Evolutionary conservation across 257 asterid species (phyloP).

Genomic region (Solanum appendiculatum): DNA sequence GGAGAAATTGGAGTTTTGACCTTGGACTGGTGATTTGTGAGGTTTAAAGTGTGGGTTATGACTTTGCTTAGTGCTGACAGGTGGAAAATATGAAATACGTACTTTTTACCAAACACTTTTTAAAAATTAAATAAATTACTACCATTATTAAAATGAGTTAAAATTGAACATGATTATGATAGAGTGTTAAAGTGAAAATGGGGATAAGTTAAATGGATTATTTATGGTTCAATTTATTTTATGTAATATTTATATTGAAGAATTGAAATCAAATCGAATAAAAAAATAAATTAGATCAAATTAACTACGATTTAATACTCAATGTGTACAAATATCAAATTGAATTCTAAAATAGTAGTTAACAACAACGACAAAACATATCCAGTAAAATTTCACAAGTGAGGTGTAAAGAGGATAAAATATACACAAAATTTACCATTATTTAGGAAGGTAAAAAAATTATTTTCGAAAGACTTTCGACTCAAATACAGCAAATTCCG

Average conservation of each 20-base stretch:
- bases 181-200: not conserved
- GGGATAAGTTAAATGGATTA: not conserved
- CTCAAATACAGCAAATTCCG: too few relatives aligned
- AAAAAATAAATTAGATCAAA: not conserved
- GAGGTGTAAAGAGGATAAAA: fast-evolving
- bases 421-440: too few relatives aligned
- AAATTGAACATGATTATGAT: not conserved
- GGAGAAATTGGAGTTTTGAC: not conserved
- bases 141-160: not conserved
- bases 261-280: too few relatives aligned
- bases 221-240: too few relatives aligned
- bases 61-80: not conserved
- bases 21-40: not conserved
- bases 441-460: fast-evolving
- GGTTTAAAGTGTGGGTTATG: not conserved
- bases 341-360: too few relatives aligned
- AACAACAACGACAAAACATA: too few relatives aligned
- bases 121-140: not conserved
- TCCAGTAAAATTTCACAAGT: too few relatives aligned
- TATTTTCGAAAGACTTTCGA: fast-evolving
- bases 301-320: too few relatives aligned
- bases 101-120: not conserved
- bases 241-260: too few relatives aligned
- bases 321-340: too few relatives aligned
- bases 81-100: not conserved